Conservation (phyloP, 2,329 filamentous ascomycete genomes). For the Aspergillus neotritici region DNA sequence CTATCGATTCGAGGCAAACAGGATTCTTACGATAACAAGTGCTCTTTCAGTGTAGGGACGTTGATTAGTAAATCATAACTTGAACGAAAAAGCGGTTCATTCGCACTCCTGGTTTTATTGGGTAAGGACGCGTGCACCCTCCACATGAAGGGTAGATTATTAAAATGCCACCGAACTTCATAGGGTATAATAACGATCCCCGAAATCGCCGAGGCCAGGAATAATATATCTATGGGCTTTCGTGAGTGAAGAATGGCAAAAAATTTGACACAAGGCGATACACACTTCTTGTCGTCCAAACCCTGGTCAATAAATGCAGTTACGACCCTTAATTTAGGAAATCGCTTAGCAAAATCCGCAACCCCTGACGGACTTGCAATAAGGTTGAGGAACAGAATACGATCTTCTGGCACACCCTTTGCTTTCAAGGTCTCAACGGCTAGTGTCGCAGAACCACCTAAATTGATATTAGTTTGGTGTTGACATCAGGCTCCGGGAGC, state of each 20-base stretch:
- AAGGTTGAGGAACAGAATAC: slow-evolving; percentile 91
- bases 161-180: slow-evolving; percentile 36
- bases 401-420: slow-evolving; percentile 87
- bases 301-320: slow-evolving; percentile 95
- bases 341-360: slow-evolving; percentile 79
- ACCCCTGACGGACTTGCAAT: slow-evolving; percentile 96
- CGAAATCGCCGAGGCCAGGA: slow-evolving; percentile 89
- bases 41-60: no score
- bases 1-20: no score
- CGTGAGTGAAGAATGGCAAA: slow-evolving; percentile 11
- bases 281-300: slow-evolving; percentile 95
- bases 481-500: not conserved
- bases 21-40: no score
- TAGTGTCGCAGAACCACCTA: slow-evolving; percentile 93
- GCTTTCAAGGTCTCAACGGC: slow-evolving; percentile 88
- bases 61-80: no score
- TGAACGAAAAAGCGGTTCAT: no score
- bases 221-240: slow-evolving; percentile 71
- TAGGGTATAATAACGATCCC: slow-evolving; percentile 91
- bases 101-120: no score
- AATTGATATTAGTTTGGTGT: slow-evolving; percentile 2
- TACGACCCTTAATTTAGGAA: slow-evolving; percentile 83
- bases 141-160: no score
- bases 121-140: no score
- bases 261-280: slow-evolving; percentile 15